Evolutionary conservation across 371 early-diverging fungal species (phyloP), one percentile per base, ranked within the genome.

Genomic region (Mortierella sp.): DNA sequence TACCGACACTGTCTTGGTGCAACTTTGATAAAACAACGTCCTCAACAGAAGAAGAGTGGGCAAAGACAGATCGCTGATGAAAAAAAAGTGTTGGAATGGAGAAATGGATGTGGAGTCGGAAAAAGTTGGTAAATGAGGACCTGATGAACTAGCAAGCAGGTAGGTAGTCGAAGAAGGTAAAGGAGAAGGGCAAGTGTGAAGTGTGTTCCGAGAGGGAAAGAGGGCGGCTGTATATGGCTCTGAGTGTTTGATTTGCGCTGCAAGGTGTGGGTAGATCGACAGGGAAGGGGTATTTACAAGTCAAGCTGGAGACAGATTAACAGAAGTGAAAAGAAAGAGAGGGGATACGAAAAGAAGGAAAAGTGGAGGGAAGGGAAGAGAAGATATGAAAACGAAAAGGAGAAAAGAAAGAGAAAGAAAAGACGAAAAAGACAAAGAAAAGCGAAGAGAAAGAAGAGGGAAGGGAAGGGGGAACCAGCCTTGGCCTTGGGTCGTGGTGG

Each of bases 321-420:
- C 46, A 46, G 12, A 58, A 41, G 41, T 6, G 41, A 14, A 60
- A 2, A 41, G n/a, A 12, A 73, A 68, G 27, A 72, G 72, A 49
- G 1, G 60, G 8, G 27, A 63, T 49, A 41, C 14, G n/a, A 60
- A 51, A 29, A 51, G 35, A 44, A 51, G 72, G 35, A 11, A 29
- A 38, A 49, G 27, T 54, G 35, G 55, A 43, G 41, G 51, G 51
- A 48, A 35, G 35, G 48, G 65, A 68, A 81, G 55, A 44, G 21
- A 65, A 21, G 58, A 35, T 35, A 16, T 72, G 70, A 63, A 54
- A 51, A 35, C 71, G 32, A 70, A 27, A 63, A 68, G 43, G 21
- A 60, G 27, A 74, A 43, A 5, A 29, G 49, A 70, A 38, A 35
- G 51, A n/a, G 41, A 32, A 43, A n/a, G 6, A 63, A 63, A 5